Evolutionary conservation across 2,329 filamentous ascomycete genomes (phyloP).

Genomic region (Davidsoniella eucalypti): DNA sequence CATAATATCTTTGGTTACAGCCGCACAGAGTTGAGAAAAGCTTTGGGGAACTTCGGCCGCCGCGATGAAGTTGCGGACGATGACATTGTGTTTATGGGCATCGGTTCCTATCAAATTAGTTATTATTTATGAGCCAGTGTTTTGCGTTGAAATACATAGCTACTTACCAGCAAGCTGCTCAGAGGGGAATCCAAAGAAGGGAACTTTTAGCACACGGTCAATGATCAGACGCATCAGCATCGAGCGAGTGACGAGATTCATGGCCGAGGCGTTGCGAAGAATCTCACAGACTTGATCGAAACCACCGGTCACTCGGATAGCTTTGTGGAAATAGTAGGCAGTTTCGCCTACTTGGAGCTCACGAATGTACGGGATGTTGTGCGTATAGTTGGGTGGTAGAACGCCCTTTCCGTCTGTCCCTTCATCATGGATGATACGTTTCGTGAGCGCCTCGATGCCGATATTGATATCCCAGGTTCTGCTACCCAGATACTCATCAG

Average conservation of each 20-base stretch:
- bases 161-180: not conserved
- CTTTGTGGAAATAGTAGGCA: slow-evolving; percentile 7
- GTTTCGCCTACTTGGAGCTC: slow-evolving; percentile 1
- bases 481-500: not conserved
- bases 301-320: slow-evolving; percentile 7
- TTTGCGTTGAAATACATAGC: not conserved
- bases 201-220: slow-evolving; percentile 1
- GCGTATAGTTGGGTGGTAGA: not conserved
- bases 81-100: no score
- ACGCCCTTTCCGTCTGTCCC: not conserved
- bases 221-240: slow-evolving; percentile 10
- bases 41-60: no score
- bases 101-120: not conserved
- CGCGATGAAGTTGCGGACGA: no score
- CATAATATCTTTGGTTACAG: slow-evolving; percentile 2
- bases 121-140: not conserved
- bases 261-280: not conserved
- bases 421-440: slow-evolving; percentile 2
- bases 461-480: slow-evolving; percentile 7
- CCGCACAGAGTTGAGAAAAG: not conserved
- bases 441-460: not conserved
- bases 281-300: slow-evolving; percentile 5
- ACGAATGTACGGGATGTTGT: not conserved
- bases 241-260: slow-evolving; percentile 2
- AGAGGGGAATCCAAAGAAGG: slow-evolving; percentile 7